phyloP scores from a whole-genome alignment of 352 stramenopile genomes.

The Globisporangium acanthophoron region DNA sequence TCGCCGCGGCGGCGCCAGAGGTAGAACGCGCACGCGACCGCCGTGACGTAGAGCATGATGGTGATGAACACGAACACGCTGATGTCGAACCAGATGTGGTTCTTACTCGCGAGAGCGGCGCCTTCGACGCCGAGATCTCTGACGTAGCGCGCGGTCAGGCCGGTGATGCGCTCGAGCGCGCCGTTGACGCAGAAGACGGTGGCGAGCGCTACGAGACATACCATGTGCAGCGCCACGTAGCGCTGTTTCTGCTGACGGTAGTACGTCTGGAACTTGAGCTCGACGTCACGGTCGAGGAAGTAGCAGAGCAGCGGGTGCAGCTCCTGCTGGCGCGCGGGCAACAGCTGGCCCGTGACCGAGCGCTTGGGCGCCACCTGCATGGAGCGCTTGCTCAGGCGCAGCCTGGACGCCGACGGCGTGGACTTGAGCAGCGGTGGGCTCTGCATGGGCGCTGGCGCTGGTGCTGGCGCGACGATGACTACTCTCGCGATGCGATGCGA shows the following conservation, averaged over 20 bases:
- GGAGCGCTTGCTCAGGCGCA: slow-evolving; percentile 18
- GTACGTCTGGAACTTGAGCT: slow-evolving; percentile 61
- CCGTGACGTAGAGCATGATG: slow-evolving; percentile 23
- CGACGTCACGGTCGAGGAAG: slow-evolving; percentile 48
- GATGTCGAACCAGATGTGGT: slow-evolving; percentile 18
- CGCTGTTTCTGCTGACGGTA: slow-evolving; percentile 39
- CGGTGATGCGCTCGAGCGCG: slow-evolving; percentile 13
- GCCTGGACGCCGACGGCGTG: not conserved
- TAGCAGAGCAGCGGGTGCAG: slow-evolving; percentile 35
- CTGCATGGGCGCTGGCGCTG: too few relatives aligned
- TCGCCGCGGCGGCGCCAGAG: slow-evolving; percentile 24
- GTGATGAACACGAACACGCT: slow-evolving; percentile 19
- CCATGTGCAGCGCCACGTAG: slow-evolving; percentile 28
- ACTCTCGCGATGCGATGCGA: too few relatives aligned
- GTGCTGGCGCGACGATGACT: too few relatives aligned
- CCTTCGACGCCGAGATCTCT: slow-evolving; percentile 6
- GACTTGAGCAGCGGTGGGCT: slow-evolving; percentile 7
- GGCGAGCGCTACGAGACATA: slow-evolving; percentile 18
- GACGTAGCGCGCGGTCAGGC: slow-evolving; percentile 13
- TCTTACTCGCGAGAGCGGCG: not conserved
- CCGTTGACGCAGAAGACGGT: slow-evolving; percentile 20
- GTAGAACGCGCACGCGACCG: slow-evolving; percentile 17
- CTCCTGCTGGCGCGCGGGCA: slow-evolving; percentile 32
- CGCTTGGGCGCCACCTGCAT: slow-evolving; percentile 25
- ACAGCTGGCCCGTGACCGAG: slow-evolving; percentile 16